Evolutionary conservation across 2,329 filamentous ascomycete species (phyloP).

Genomic region (Chaetothyriales sp.): DNA sequence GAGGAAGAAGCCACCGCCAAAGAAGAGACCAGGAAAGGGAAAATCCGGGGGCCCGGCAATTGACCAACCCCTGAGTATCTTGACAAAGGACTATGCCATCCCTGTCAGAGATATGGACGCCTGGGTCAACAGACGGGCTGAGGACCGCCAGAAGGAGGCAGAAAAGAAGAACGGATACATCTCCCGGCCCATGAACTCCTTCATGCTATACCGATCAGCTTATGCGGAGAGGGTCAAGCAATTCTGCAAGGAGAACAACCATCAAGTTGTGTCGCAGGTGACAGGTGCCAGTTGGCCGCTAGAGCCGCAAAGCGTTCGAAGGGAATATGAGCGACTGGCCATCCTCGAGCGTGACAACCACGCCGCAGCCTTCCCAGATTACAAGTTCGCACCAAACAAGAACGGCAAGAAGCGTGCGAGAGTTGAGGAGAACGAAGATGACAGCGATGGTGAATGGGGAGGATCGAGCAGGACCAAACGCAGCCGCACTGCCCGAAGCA

Average conservation of each 20-base stretch:
- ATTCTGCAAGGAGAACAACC: conserved; percentile 73
- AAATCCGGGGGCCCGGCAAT: conserved; percentile 25
- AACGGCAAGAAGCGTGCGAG: conserved; percentile 33
- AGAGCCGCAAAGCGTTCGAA: conserved; percentile 57
- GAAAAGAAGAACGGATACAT: conserved; percentile 61
- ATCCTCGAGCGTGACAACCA: conserved; percentile 73
- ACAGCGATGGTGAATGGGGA: conserved; percentile 18
- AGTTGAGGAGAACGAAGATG: conserved; percentile 25
- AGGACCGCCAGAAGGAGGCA: conserved; percentile 53
- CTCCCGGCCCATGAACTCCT: conserved; percentile 90
- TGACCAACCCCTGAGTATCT: conserved; percentile 51
- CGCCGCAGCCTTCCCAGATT: conserved; percentile 67
- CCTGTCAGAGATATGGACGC: conserved; percentile 61
- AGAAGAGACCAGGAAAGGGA: conserved; percentile 11
- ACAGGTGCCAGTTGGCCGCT: conserved; percentile 74
- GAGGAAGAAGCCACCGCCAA: conserved; percentile 13
- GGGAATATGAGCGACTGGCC: conserved; percentile 64
- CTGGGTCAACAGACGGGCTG: conserved; percentile 58
- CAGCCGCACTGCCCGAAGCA: conserved; percentile 7
- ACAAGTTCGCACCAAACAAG: conserved; percentile 87
- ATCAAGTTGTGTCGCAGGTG: conserved; percentile 80
- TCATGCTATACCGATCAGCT: conserved; percentile 92
- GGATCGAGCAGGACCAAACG: conserved; percentile 13
- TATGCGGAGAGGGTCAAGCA: conserved; percentile 76
- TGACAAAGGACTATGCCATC: conserved; percentile 49